Evolutionary conservation across 2,329 filamentous ascomycete species (phyloP).

Genomic region (Canariomyces notabilis): DNA sequence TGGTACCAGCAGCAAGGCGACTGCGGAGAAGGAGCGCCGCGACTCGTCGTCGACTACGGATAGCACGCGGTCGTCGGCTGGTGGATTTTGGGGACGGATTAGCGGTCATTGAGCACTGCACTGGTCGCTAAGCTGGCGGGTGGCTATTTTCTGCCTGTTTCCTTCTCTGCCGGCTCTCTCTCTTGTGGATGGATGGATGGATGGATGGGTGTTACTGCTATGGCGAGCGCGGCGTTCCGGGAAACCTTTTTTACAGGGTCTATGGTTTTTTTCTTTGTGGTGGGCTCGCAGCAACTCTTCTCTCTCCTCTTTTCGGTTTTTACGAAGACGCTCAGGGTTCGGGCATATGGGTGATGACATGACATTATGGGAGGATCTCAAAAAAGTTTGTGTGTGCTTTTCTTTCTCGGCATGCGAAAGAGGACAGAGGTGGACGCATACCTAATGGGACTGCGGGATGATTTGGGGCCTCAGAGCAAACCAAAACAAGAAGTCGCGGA

Average conservation of each 20-base stretch:
- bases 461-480: constrained; percentile 1
- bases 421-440: background rate
- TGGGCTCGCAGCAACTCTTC: background rate
- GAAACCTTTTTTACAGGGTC: too few relatives aligned
- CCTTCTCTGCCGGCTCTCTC: background rate
- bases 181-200: background rate
- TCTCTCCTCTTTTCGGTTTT: background rate
- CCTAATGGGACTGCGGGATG: background rate
- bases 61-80: background rate
- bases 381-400: constrained; percentile 9
- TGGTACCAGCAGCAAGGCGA: background rate
- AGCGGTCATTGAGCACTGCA: background rate
- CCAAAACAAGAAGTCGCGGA: background rate
- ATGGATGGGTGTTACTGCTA: background rate
- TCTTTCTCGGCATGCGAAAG: background rate
- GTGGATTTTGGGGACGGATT: constrained; percentile 27
- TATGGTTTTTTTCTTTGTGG: background rate
- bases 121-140: background rate
- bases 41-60: background rate
- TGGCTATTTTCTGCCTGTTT: background rate
- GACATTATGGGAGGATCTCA: constrained; percentile 13
- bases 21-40: constrained; percentile 10
- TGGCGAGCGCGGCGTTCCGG: constrained; percentile 21
- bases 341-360: constrained; percentile 8
- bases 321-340: constrained; percentile 4